Evolutionary conservation across 306 rosid genomes (phyloP).

Genomic region (Crataegus laevigata): DNA sequence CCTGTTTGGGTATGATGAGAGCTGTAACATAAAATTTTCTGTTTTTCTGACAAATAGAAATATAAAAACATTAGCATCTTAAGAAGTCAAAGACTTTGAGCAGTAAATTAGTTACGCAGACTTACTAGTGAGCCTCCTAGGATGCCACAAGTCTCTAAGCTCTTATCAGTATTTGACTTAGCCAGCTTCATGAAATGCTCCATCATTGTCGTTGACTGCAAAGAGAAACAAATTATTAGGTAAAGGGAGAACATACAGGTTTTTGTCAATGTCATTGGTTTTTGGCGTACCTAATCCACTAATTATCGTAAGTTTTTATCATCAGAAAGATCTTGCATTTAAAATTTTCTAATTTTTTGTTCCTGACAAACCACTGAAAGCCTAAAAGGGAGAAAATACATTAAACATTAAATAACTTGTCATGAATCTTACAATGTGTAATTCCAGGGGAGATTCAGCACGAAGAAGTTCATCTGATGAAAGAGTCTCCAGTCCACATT

Average conservation of each 20-base stretch:
- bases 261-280: not conserved
- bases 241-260: not conserved
- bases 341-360: not conserved
- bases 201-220: conserved; percentile 89
- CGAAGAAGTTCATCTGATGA: conserved; percentile 43
- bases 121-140: conserved; percentile 97
- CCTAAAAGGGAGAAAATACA: not conserved
- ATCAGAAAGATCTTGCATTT: conserved; percentile 9
- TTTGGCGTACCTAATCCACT: not conserved
- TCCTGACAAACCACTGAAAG: conserved; percentile 4
- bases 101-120: conserved; percentile 13
- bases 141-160: conserved; percentile 92
- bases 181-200: conserved; percentile 86
- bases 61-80: conserved; percentile 7
- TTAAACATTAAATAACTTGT: not conserved
- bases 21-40: conserved; percentile 80
- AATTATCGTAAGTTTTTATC: conserved; percentile 6
- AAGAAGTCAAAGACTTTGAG: not conserved
- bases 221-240: conserved; percentile 24
- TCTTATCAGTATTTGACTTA: conserved; percentile 69
- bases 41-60: conserved; percentile 64
- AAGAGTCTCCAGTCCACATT: conserved; percentile 34
- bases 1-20: conserved; percentile 92
- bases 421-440: conserved; percentile 72
- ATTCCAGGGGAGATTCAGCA: conserved; percentile 65